Evolutionary conservation across 352 stramenopile species (phyloP), one percentile per base, ranked within the genome.

Genomic region (Phytophthora crassamura): DNA sequence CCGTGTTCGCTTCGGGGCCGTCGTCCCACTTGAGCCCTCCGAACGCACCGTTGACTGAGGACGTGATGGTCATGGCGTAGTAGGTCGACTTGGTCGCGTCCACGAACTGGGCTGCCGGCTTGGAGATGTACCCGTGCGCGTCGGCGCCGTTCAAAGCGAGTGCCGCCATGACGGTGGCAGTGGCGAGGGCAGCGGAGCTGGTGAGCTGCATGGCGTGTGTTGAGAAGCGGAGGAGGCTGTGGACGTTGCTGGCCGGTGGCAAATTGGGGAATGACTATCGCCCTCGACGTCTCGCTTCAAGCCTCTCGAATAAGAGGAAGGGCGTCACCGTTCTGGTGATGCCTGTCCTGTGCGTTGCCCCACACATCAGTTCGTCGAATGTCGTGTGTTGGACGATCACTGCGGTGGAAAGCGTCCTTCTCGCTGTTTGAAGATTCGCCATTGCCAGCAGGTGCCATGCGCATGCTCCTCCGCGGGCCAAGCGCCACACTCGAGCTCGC

Each of bases 21-120:
- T 78, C 76, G 53, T 88, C 75, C 64, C 69, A 88, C 69, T 88
- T 89, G 55, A 83, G 76, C 16, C 79, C 79, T 6, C 54, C 51
- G 52, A 86, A 90, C 16, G 73, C 56, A 10, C 45, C 69, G 40
- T 79, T 77, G 30, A 78, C 64, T 39, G 64, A 47, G 39, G 59
- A 66, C 47, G 69, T 70, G 57, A 86, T 88, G 67, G 54, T 78
- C 51, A 39, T 67, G 32, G 54, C 55, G 67, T 78, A 86, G 38
- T 59, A 62, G 32, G 81, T 90, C 20, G 55, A 49, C 9, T 41
- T 70, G 22, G 59, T 48, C 1, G 66, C 6, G 22, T 74, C 48
- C 34, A 71, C 42, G 58, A 82, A 88, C 46, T 84, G 64, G 14
- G 77, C 77, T 0, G 38, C 52, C 9, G 79, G 78, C 9, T 77